A percentile compares a stretch with the other conserved stretches of the same genome.
Evolutionary conservation across 176 grass and related monocot species (phyloP).

Genomic region (Cocos nucifera): DNA sequence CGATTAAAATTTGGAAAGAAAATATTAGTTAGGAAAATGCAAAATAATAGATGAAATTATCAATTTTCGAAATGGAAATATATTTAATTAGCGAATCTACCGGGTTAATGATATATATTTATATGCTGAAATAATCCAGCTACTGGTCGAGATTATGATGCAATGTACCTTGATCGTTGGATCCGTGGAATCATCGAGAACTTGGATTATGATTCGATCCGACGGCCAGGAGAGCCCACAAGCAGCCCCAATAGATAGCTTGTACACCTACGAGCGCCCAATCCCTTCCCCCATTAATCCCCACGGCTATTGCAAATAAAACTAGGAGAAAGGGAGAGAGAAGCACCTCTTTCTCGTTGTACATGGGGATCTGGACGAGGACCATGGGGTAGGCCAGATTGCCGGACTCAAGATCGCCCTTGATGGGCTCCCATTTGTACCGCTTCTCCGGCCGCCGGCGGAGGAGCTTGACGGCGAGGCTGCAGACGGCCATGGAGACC

Average conservation of each 20-base stretch:
- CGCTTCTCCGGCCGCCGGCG: conserved; percentile 30
- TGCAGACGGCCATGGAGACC: conserved; percentile 49
- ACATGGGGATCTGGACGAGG: conserved; percentile 99
- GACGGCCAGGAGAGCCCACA: conserved; percentile 82
- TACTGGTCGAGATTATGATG: too few species aligned
- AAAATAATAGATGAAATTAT: too few species aligned
- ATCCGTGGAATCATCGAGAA: conserved; percentile 92
- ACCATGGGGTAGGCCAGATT: conserved; percentile 56
- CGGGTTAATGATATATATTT: too few species aligned
- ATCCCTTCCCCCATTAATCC: too few species aligned
- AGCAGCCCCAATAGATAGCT: conserved; percentile 74
- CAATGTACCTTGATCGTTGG: conserved; percentile 60
- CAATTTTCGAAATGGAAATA: too few species aligned
- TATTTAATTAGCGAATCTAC: too few species aligned
- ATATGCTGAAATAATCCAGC: too few species aligned
- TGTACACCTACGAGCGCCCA: conserved; percentile 54
- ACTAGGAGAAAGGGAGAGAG: too few species aligned
- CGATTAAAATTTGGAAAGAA: too few species aligned
- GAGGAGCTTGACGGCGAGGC: conserved; percentile 37
- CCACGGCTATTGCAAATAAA: too few species aligned
- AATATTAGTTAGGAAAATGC: too few species aligned
- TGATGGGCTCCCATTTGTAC: conserved; percentile 38
- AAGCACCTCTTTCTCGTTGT: conserved; percentile 78
- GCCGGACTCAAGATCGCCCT: conserved; percentile 21
- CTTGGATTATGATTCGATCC: conserved; percentile 74